Evolutionary conservation across 2,329 filamentous ascomycete species (phyloP), one percentile per base, ranked within the genome.

Genomic region (Botrytis fragariae): DNA sequence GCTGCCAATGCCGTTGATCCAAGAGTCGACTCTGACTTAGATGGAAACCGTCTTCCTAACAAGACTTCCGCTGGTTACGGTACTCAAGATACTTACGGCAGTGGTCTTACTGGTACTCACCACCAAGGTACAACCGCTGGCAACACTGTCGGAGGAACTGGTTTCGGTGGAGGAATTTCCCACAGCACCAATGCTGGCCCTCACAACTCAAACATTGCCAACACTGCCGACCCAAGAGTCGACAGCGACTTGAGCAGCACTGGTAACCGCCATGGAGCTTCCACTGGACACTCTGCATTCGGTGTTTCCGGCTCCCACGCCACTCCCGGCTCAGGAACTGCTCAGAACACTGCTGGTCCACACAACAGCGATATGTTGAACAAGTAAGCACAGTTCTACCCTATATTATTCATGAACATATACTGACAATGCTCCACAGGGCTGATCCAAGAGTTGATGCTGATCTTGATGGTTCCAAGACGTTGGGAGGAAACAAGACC

Each of bases 311-410:
- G 79, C 3, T 75, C 74, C n/a, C 80, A 81, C 51, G 79, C 77
- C 10, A 81, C 79, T 8, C 74, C 75, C 25, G 77, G 82, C 39
- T 77, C 76, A 35, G 81, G 79, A 69, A 78, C 77, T 59, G 84
- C 85, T 1, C 78, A 84, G 72, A 82, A 84, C 79, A 87, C 84
- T 0, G 85, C 84, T 44, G 85, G 86, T 29, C 86, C 85, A 18
- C 88, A 90, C 82, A 85, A 85, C 81, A 84, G 81, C 48, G 85
- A 89, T 77, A 73, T 85, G 54, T 5, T 85, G 76, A 89, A 90
- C 84, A 89, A 88, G 83, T 72, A 69, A 69, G 63, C 44, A 14
- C 5, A 44, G 0, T 4, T 2, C 22, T 16, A 22, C 39, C 4
- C 39, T 4, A 61, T 10, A n/a, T 4, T 18, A 7, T 42, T 16